Percentiles rank a stretch among this genome's conserved stretches.
phyloP scores from a whole-genome alignment of 78 protist species.

The Planoprotostelium fungivorum region DNA sequence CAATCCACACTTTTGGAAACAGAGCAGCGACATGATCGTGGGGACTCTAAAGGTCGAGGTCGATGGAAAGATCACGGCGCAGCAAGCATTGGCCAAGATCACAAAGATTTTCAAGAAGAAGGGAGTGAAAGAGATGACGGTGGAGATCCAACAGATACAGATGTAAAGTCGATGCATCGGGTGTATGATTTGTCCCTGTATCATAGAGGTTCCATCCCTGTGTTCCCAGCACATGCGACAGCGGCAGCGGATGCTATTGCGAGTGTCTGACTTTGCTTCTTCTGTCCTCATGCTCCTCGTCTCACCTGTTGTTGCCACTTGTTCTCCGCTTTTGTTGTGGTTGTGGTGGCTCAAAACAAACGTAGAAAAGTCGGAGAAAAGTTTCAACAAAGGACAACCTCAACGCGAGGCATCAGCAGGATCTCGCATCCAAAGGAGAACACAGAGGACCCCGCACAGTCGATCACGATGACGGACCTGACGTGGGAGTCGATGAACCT shows the following conservation, averaged over 20 bases:
- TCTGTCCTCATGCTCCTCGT: background rate
- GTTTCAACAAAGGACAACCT: background rate
- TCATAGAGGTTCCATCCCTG: too few species aligned
- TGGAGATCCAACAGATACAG: background rate
- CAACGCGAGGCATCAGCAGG: background rate
- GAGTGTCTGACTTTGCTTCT: too few species aligned
- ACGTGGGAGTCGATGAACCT: background rate
- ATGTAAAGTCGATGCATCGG: too few species aligned
- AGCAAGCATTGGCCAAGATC: background rate
- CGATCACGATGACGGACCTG: background rate
- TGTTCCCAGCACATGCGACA: too few species aligned
- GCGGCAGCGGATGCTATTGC: too few species aligned
- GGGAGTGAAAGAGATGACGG: background rate
- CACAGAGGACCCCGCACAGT: background rate
- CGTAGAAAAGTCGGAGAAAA: background rate
- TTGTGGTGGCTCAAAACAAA: background rate
- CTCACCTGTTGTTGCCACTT: background rate
- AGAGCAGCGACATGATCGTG: constrained; percentile 6
- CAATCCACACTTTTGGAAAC: constrained; percentile 34
- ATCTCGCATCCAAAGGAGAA: background rate
- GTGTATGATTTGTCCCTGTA: too few species aligned
- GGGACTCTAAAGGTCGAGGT: constrained; percentile 18
- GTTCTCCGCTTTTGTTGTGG: too few species aligned
- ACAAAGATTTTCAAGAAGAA: background rate
- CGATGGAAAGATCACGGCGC: background rate